Base-by-base conservation (phyloP, 768 basidiomycete species). In the Kwoniella sp. region DNA sequence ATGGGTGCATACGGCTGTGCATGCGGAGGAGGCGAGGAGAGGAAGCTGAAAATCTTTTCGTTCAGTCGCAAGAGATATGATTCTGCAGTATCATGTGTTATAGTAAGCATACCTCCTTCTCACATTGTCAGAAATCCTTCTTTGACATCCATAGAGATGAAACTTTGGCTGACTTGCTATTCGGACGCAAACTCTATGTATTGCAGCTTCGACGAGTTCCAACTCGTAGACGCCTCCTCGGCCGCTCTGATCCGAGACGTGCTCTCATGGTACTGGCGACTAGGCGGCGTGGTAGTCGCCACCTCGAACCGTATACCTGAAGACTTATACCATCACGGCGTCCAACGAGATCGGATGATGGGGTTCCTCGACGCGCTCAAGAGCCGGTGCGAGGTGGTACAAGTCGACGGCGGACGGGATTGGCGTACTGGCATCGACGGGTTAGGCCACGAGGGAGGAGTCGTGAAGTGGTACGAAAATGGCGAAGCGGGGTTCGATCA, bases 231-330 rank as follows among this genome's bases (percentile, higher is more conserved):
- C 73, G 85, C 87, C 0, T 86, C 86, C 0, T 86, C 86, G 31
- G 86, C 87, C 0, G 73, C 79, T 0, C 60, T 82, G 2, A 67
- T 81, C 5, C 71, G 80, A 29, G 80, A 81, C 63, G 85, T 87
- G 4, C 75, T 87, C 17, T 84, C 85, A 13, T 87, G 85, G 86
- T 87, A 85, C 71, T 87, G 86, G 87, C 82, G 86, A 4, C 82
- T 88, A 75, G 87, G 86, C 20, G 86, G 86, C 1, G 84, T 87
- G 7, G 82, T 88, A 9, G 72, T 82, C 11, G 79, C 79, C 4
- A 82, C 80, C 26, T 81, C 79, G 48, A 87, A 86, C 73, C 84
- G 84, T 60, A 82, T 86, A 11, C 83, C 84, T 0, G 84, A 85
- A 67, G 86, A 87, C 61, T 78, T 86, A 17, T 87, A 86, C 79